Evolutionary conservation across 352 stramenopile species (phyloP), one percentile per base, ranked within the genome.

Genomic region (Phytophthora boehmeriae): DNA sequence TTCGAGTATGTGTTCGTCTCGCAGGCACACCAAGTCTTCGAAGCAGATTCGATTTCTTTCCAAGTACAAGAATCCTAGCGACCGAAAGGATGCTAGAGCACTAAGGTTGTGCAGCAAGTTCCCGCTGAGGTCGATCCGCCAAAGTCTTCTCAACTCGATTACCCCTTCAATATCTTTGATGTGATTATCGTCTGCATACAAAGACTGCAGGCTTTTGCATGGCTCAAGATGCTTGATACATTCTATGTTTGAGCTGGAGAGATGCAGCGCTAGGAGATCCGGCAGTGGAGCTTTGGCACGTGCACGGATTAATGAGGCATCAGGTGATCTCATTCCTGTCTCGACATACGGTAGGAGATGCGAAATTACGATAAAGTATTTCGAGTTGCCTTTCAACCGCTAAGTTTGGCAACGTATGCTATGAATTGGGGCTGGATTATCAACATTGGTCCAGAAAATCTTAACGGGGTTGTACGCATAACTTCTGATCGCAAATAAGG

Each of bases 1-100:
- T 20, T 90, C 80, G 22, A 89, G 42, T 13, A 90, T 62, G 50
- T 89, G 75, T 14, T 87, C 67, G 25, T 88, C 75, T 2, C 80
- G 76, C 14, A 92, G 68, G 32, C 66, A 77, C 6, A 79, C 69
- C 43, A 92, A 61, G 47, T 87, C 79, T 27, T 73, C 57, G 51
- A 89, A 86, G 8, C 13, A 49, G 5, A 89, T 47, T 17, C 63
- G 66, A 48, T 80, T 86, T 53, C 70, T 45, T 59, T 87, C 74
- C n/a, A 90, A 49, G 16, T 70, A 52, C 19, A 92, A 63, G 42
- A 88, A 92, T 0, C 80, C 82, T 4, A 92, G 63, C 1, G 75
- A 70, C 0, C 66, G 49, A 49, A 87, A 90, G 11, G 66, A 75
- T 32, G 78, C 59, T 13, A 92, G 49, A 0, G 78, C 58, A 8